Evolutionary conservation across 371 early-diverging fungal genomes (phyloP).

Genomic region (Dichotomocladium elegans): DNA sequence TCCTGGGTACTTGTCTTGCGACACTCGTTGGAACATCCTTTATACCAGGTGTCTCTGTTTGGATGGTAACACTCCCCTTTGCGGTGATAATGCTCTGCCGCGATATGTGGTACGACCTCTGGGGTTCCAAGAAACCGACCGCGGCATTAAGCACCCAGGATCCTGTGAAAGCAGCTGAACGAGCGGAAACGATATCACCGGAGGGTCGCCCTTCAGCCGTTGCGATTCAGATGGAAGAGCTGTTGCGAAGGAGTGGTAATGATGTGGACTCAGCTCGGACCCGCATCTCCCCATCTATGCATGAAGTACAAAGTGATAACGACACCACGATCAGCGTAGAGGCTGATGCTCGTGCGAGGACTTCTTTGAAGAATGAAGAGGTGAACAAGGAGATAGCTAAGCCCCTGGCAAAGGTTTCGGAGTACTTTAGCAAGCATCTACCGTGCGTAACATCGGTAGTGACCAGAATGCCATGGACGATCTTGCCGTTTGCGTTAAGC

Average conservation of each 20-base stretch:
- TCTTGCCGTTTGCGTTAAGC: slow-evolving; percentile 74
- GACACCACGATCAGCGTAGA: too few relatives aligned
- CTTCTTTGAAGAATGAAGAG: too few relatives aligned
- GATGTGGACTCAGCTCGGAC: too few relatives aligned
- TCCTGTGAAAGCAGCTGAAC: neutral
- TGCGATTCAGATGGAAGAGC: too few relatives aligned
- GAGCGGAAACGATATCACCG: too few relatives aligned
- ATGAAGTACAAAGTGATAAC: too few relatives aligned
- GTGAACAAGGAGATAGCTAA: too few relatives aligned
- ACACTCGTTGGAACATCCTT: slow-evolving; percentile 65
- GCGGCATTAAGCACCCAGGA: neutral
- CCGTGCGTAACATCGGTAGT: slow-evolving; percentile 53
- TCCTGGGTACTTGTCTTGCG: slow-evolving; percentile 48
- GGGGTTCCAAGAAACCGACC: slow-evolving; percentile 1
- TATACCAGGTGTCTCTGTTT: slow-evolving; percentile 54
- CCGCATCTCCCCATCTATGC: too few relatives aligned
- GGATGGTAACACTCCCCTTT: slow-evolving; percentile 71
- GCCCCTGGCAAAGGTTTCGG: too few relatives aligned
- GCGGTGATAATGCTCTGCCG: slow-evolving; percentile 46
- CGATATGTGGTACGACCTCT: slow-evolving; percentile 45
- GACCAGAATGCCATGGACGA: slow-evolving; percentile 69
- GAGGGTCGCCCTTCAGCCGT: too few relatives aligned
- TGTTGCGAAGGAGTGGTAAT: too few relatives aligned
- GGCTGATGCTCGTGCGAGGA: too few relatives aligned
- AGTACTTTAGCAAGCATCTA: neutral